These are phyloP conservation scores for Chaetothyriales sp. DNA, from an alignment of 2,329 filamentous ascomycete genomes.

Conservation along the genomic window DNA sequence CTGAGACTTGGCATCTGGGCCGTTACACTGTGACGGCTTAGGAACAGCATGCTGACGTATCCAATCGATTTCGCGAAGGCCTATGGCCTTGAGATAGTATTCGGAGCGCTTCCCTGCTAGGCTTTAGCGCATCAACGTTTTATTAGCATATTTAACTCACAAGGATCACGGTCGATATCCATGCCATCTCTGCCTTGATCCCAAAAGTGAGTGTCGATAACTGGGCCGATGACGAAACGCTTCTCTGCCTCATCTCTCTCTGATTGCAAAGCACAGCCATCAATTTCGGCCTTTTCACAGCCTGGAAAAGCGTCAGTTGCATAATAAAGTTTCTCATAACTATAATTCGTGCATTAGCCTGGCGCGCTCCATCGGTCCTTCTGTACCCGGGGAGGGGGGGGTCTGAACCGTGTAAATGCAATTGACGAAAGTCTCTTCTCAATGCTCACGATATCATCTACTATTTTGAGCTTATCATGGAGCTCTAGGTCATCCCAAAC, in stretches of 20 bases:
- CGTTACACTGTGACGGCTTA: background rate
- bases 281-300: background rate
- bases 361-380: background rate
- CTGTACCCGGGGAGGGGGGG: background rate
- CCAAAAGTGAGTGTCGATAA: background rate
- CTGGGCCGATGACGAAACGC: background rate
- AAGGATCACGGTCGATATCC: background rate
- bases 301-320: background rate
- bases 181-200: background rate
- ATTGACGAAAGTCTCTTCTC: constrained; percentile 2
- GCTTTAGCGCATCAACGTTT: background rate
- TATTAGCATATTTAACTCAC: background rate
- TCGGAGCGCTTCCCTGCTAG: background rate
- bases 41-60: background rate
- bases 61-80: background rate
- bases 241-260: background rate
- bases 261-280: background rate
- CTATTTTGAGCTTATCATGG: background rate
- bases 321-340: background rate
- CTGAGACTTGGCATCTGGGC: too few relatives aligned
- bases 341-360: background rate
- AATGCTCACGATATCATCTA: constrained; percentile 2
- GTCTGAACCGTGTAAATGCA: background rate
- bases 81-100: background rate
- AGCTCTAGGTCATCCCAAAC: constrained; percentile 24